Conservation (phyloP, 164 flowering plant genomes). For the Vitis rotundifolia region DNA sequence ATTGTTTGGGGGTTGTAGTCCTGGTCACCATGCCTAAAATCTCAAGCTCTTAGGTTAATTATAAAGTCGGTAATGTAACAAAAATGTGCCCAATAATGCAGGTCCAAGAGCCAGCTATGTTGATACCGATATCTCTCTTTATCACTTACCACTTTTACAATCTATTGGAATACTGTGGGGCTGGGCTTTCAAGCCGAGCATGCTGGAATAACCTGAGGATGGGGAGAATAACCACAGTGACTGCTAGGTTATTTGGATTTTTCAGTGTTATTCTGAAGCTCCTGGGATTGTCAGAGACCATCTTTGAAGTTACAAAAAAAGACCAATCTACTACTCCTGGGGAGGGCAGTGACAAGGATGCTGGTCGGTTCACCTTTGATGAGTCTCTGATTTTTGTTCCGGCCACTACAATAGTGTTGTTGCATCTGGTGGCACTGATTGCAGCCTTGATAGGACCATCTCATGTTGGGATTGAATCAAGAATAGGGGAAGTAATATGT, state of each 20-base stretch:
- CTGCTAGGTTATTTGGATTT: constrained; percentile 44
- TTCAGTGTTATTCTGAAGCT: constrained; percentile 33
- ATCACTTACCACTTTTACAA: constrained; percentile 24
- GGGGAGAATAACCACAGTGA: constrained; percentile 27
- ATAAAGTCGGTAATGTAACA: no score
- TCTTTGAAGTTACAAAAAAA: constrained; percentile 50
- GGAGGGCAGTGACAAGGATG: neutral
- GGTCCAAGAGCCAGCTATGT: constrained; percentile 35
- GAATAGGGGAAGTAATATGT: no score
- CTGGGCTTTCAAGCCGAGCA: constrained; percentile 25
- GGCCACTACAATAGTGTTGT: constrained; percentile 32
- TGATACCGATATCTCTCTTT: constrained; percentile 25
- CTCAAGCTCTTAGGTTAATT: no score
- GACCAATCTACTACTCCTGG: constrained; percentile 16
- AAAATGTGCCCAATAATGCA: constrained; percentile 13
- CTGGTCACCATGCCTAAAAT: no score
- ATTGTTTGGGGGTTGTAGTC: no score
- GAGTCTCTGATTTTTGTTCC: constrained; percentile 48
- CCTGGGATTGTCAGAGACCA: constrained; percentile 39
- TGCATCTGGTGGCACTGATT: constrained; percentile 37
- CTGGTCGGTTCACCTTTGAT: constrained; percentile 44
- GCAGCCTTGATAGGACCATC: constrained; percentile 4
- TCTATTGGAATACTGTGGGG: constrained; percentile 36
- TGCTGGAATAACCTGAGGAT: constrained; percentile 63
- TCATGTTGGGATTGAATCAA: no score